A percentile compares a stretch with the other conserved stretches of the same genome.
Conservation (phyloP, 768 basidiomycete genomes). For the Leucocoprinus leucothites region DNA sequence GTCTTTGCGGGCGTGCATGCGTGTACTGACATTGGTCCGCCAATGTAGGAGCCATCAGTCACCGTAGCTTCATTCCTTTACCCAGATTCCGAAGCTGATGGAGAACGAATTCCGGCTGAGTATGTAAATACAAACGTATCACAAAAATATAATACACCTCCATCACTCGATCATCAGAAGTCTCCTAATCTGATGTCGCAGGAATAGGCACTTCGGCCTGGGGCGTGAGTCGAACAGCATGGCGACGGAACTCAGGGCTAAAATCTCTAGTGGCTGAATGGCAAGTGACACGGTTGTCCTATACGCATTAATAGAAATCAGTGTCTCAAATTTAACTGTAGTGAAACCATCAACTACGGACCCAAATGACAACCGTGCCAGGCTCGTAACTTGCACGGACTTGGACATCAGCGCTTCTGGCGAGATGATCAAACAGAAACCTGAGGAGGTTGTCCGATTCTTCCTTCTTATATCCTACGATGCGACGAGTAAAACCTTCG, state of each 20-base stretch:
- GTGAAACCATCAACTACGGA: slow-evolving; percentile 19
- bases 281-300: slow-evolving; percentile 47
- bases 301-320: not conserved
- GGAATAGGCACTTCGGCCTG: slow-evolving; percentile 40
- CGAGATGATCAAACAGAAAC: slow-evolving; percentile 52
- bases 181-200: not conserved
- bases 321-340: not conserved
- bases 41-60: too few species aligned
- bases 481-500: slow-evolving; percentile 49
- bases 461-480: slow-evolving; percentile 51
- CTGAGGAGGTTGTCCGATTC: slow-evolving; percentile 46
- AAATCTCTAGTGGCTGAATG: slow-evolving; percentile 46
- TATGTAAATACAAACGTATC: too few species aligned
- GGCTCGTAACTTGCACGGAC: slow-evolving; percentile 47
- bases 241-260: slow-evolving; percentile 31
- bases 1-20: too few species aligned
- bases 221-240: slow-evolving; percentile 49
- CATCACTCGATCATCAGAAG: not conserved
- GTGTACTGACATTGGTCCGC: too few species aligned
- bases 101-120: too few species aligned
- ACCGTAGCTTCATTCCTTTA: too few species aligned
- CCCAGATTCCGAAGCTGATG: too few species aligned
- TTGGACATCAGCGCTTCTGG: slow-evolving; percentile 49
- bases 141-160: not conserved
- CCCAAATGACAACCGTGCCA: slow-evolving; percentile 58